A percentile compares a stretch with the other conserved stretches of the same genome.
phyloP scores from a whole-genome alignment of 208 protist genomes.

The Crithidia mellificae region DNA sequence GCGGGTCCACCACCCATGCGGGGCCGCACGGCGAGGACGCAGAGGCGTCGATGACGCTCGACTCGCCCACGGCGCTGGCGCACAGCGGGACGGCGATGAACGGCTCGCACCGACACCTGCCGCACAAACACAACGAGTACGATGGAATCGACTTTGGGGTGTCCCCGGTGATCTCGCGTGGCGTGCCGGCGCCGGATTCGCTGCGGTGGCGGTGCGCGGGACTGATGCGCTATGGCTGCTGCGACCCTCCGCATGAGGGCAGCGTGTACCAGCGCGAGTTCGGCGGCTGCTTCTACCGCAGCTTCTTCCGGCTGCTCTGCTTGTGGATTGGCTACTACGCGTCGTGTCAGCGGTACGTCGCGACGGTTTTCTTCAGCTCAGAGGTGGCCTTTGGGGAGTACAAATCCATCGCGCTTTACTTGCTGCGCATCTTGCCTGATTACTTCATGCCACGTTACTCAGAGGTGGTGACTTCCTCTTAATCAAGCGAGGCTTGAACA shows the following conservation, averaged over 20 bases:
- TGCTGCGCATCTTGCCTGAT: conserved; percentile 70
- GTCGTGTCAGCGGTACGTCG: conserved; percentile 74
- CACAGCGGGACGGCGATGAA: neutral
- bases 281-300: conserved; percentile 80
- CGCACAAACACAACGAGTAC: conserved; percentile 1
- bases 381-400: conserved; percentile 80
- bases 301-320: conserved; percentile 84
- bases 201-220: conserved; percentile 26
- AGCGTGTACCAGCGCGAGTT: conserved; percentile 56
- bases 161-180: conserved; percentile 9
- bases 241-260: conserved; percentile 49
- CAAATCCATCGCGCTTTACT: conserved; percentile 61
- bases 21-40: conserved; percentile 1
- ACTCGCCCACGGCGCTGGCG: neutral
- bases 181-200: conserved; percentile 11
- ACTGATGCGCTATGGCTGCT: conserved; percentile 48
- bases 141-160: conserved; percentile 13
- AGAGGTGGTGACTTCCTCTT: conserved; percentile 5
- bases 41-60: neutral
- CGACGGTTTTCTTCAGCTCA: conserved; percentile 82
- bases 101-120: neutral
- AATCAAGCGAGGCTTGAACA: neutral
- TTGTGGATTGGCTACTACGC: conserved; percentile 85
- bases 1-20: no score
- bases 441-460: conserved; percentile 57